Percentiles rank a stretch among this genome's conserved stretches.
These are phyloP conservation scores for Aspergillus egyptiacus DNA, from an alignment of 495 filamentous ascomycete species.

Conservation along the genomic window DNA sequence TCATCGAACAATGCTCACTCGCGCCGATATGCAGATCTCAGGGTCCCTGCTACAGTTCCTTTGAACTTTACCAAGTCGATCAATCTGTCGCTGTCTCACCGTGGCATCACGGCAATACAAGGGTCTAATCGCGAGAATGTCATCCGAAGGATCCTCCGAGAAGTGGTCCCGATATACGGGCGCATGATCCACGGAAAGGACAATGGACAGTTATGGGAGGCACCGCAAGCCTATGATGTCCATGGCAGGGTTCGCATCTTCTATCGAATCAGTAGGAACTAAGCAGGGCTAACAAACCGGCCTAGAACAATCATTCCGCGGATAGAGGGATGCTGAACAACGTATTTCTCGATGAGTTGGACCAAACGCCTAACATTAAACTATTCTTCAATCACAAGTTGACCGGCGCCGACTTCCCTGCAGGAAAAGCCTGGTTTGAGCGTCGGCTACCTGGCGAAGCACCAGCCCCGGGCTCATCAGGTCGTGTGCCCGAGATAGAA, in stretches of 20 bases:
- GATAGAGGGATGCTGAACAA: constrained; percentile 84
- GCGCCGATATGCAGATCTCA: constrained; percentile 57
- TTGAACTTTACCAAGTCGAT: constrained; percentile 97
- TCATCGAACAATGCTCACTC: constrained; percentile 8
- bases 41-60: constrained; percentile 74
- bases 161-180: constrained; percentile 87
- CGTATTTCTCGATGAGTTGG: constrained; percentile 76
- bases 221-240: constrained; percentile 81
- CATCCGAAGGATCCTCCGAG: constrained; percentile 62
- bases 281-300: constrained; percentile 50
- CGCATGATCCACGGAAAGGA: constrained; percentile 91
- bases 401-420: constrained; percentile 74
- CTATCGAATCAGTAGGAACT: constrained; percentile 1
- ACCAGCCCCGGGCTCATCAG: constrained; percentile 26
- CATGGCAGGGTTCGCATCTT: constrained; percentile 65
- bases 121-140: constrained; percentile 57
- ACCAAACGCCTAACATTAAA: constrained; percentile 76
- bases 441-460: constrained; percentile 33
- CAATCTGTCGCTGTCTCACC: constrained; percentile 89
- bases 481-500: constrained; percentile 55
- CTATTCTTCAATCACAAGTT: constrained; percentile 90
- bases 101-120: constrained; percentile 83
- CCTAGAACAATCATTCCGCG: constrained; percentile 20
- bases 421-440: constrained; percentile 84
- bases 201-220: constrained; percentile 64